Conservation (phyloP, 2,329 filamentous ascomycete species). For the Neonectria coccinea region DNA sequence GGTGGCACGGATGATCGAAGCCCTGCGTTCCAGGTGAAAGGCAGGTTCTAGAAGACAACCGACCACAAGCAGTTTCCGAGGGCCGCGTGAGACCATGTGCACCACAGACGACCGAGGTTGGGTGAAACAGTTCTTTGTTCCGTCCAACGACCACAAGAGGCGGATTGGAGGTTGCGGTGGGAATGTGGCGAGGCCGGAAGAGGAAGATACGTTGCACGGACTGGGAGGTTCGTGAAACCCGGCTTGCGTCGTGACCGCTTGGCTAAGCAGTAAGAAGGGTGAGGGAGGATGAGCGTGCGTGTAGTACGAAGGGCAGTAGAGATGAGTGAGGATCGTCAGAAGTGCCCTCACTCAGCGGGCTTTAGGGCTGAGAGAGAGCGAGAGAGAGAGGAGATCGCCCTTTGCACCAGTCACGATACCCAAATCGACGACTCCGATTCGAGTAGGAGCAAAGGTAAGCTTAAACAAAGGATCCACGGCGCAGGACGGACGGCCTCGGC, state of each 20-base stretch:
- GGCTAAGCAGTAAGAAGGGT: too few relatives aligned
- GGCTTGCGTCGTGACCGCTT: neutral
- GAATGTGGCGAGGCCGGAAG: neutral
- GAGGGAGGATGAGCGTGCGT: too few relatives aligned
- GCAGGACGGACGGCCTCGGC: neutral
- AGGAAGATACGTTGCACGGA: neutral
- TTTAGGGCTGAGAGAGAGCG: neutral
- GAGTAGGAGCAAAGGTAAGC: neutral
- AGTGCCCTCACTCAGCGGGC: slow-evolving; percentile 6
- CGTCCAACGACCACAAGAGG: neutral
- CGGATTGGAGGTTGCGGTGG: neutral
- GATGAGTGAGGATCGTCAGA: neutral
- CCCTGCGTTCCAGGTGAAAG: neutral
- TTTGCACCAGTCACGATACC: neutral
- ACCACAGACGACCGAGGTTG: neutral
- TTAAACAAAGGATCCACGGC: neutral
- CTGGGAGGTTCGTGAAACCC: slow-evolving; percentile 1
- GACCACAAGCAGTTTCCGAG: neutral
- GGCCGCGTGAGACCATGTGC: slow-evolving; percentile 1
- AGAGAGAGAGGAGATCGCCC: neutral
- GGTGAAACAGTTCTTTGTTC: neutral
- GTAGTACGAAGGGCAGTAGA: neutral
- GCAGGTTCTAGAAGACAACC: neutral
- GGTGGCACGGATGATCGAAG: slow-evolving; percentile 1
- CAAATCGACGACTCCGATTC: neutral